phyloP scores from a whole-genome alignment of 2,329 filamentous ascomycete species.

The Hymenoscyphus fraxineus region DNA sequence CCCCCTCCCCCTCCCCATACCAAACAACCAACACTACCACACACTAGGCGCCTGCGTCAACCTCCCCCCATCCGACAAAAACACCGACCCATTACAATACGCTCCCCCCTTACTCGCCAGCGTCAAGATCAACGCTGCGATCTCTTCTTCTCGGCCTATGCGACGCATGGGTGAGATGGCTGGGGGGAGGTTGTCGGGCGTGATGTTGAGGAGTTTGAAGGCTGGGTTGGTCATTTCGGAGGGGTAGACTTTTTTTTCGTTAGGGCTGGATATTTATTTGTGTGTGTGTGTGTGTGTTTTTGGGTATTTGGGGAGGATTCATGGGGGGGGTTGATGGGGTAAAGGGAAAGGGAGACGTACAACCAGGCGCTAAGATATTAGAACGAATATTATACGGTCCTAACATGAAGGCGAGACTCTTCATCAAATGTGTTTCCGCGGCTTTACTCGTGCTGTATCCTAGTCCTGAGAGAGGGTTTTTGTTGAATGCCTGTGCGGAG shows the following conservation, averaged over 20 bases:
- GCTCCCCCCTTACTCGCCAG: conserved; percentile 27
- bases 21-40: no score
- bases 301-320: no score
- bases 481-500: conserved; percentile 70
- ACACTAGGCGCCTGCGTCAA: conserved; percentile 12
- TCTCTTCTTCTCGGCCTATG: conserved; percentile 56
- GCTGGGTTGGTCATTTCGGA: conserved; percentile 14
- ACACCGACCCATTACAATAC: conserved; percentile 24
- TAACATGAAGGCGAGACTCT: conserved; percentile 63
- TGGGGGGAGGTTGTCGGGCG: background rate
- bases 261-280: no score
- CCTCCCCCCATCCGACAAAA: conserved; percentile 28
- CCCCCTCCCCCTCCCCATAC: background rate
- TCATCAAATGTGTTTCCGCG: conserved; percentile 66
- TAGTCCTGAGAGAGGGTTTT: conserved; percentile 67
- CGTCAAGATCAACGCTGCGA: conserved; percentile 53
- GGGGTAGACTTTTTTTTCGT: conserved; percentile 14
- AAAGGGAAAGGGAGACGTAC: no score
- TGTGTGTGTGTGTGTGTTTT: background rate
- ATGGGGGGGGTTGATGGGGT: no score
- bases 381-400: conserved; percentile 56
- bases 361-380: conserved; percentile 17
- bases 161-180: conserved; percentile 11
- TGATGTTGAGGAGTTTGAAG: background rate
- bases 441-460: conserved; percentile 77